Evolutionary conservation across 495 filamentous ascomycete genomes (phyloP).

Genomic region (Penicillium odoratum): DNA sequence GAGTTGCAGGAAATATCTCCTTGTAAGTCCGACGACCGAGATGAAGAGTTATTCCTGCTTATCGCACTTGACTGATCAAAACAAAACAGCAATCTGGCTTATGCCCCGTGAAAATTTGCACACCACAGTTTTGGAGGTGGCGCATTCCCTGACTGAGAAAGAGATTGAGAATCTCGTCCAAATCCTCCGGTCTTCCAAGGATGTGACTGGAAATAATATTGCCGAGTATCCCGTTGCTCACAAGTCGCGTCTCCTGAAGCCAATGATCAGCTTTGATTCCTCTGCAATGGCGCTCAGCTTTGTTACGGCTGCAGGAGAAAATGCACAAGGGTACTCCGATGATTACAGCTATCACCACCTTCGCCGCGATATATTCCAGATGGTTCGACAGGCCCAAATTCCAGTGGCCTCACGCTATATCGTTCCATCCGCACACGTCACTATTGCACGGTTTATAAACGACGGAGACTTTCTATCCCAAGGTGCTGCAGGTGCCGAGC

Average conservation of each 20-base stretch:
- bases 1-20: slow-evolving; percentile 60
- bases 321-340: slow-evolving; percentile 4
- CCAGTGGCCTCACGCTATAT: slow-evolving; percentile 70
- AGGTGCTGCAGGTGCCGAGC: slow-evolving; percentile 26
- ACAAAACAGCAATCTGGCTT: slow-evolving; percentile 68
- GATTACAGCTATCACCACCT: slow-evolving; percentile 89
- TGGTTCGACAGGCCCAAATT: slow-evolving; percentile 54
- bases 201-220: slow-evolving; percentile 44
- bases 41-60: not conserved
- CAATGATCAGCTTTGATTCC: slow-evolving; percentile 74
- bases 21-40: slow-evolving; percentile 47
- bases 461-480: slow-evolving; percentile 44
- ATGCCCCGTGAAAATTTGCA: slow-evolving; percentile 75
- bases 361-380: slow-evolving; percentile 66
- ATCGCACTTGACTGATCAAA: not conserved
- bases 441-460: slow-evolving; percentile 72
- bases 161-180: slow-evolving; percentile 22
- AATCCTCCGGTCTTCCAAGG: slow-evolving; percentile 45
- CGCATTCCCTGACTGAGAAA: slow-evolving; percentile 20
- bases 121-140: slow-evolving; percentile 56
- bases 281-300: slow-evolving; percentile 79
- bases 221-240: slow-evolving; percentile 57
- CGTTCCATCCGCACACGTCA: slow-evolving; percentile 80
- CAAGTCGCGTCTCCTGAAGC: slow-evolving; percentile 69
- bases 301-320: slow-evolving; percentile 65